Percentiles rank a stretch among this genome's conserved stretches.
Conservation (phyloP, 441 rosid species). For the Adansonia madagascariensis region DNA sequence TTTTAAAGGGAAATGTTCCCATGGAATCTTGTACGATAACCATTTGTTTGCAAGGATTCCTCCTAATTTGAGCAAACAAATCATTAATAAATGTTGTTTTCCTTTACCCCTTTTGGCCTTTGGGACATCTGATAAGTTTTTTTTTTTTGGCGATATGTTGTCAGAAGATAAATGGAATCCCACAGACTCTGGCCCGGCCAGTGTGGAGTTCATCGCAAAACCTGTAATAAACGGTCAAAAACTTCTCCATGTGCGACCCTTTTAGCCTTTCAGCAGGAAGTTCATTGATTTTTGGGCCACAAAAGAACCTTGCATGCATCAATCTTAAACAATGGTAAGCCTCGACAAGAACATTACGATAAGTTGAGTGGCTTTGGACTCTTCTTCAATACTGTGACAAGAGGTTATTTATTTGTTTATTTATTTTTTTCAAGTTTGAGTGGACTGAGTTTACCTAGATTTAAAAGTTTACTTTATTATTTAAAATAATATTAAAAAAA, state of each 20-base stretch:
- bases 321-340: not conserved
- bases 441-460: no score
- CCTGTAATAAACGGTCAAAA: not conserved
- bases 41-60: constrained; percentile 5
- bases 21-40: constrained; percentile 4
- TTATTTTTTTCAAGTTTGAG: no score
- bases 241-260: constrained; percentile 19
- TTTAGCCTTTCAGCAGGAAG: not conserved
- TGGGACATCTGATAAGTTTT: not conserved
- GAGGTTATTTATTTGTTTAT: no score
- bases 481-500: no score
- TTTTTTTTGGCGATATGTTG: not conserved
- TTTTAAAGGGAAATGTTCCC: not conserved
- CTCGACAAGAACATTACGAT: not conserved
- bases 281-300: not conserved
- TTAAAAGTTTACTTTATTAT: no score
- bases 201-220: not conserved
- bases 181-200: not conserved
- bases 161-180: not conserved
- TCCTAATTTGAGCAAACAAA: not conserved
- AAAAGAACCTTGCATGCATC: constrained; percentile 2
- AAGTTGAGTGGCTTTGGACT: not conserved
- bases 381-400: not conserved
- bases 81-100: not conserved
- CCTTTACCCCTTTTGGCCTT: not conserved